Conservation (phyloP, 306 rosid genomes). For the Corylus heterophylla region DNA sequence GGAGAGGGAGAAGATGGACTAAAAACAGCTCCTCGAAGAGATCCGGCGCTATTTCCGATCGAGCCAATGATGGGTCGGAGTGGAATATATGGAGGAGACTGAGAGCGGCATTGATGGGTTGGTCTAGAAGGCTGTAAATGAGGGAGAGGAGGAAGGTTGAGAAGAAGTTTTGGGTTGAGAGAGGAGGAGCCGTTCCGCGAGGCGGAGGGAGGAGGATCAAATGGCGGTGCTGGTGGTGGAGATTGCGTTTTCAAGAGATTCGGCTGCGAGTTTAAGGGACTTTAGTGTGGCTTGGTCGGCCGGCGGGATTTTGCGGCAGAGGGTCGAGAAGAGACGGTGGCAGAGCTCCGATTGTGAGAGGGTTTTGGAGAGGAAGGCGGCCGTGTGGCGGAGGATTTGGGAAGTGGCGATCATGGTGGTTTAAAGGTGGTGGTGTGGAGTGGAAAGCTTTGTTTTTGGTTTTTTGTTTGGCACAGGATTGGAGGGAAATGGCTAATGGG, state of each 20-base stretch:
- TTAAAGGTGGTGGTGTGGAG: constrained; percentile 8
- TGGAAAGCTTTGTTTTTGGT: not conserved
- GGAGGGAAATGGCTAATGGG: not conserved
- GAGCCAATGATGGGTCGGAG: constrained; percentile 50
- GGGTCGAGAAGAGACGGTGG: constrained; percentile 39
- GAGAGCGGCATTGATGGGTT: constrained; percentile 44
- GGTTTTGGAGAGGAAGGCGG: constrained; percentile 47
- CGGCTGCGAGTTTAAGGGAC: constrained; percentile 52
- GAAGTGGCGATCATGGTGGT: constrained; percentile 41
- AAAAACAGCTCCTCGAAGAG: constrained; percentile 68
- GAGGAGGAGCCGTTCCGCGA: constrained; percentile 66
- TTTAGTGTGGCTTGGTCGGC: constrained; percentile 38
- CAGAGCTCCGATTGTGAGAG: constrained; percentile 56
- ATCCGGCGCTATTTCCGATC: constrained; percentile 67
- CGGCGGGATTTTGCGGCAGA: constrained; percentile 29
- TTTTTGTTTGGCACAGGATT: not conserved
- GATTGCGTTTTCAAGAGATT: constrained; percentile 61
- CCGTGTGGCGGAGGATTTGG: constrained; percentile 51
- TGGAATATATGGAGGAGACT: constrained; percentile 53
- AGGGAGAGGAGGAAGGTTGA: constrained; percentile 70
- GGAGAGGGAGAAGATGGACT: constrained; percentile 66
- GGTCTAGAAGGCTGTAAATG: constrained; percentile 47
- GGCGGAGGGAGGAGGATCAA: constrained; percentile 53
- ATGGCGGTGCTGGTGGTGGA: constrained; percentile 41
- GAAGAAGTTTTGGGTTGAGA: constrained; percentile 43